Percentiles rank a stretch among this genome's conserved stretches.
These are phyloP conservation scores for Penicillium brasilianum DNA, from an alignment of 2,329 filamentous ascomycete species.

Conservation along the genomic window DNA sequence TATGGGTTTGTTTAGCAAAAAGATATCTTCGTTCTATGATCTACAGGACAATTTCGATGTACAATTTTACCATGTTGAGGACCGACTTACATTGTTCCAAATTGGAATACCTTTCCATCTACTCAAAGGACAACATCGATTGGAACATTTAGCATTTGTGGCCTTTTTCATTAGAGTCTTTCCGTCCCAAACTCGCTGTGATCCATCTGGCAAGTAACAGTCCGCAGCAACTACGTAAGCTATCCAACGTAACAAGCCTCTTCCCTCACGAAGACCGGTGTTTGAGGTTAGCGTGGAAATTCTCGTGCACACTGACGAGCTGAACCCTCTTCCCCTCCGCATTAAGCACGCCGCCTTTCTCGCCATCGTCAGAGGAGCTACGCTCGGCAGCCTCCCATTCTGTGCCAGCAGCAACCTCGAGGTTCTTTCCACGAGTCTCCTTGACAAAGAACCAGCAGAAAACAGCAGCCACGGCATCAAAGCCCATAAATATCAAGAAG, in stretches of 20 bases:
- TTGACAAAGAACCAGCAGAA: slow-evolving; percentile 62
- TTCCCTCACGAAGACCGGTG: slow-evolving; percentile 10
- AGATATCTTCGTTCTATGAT: slow-evolving; percentile 29
- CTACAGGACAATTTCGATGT: slow-evolving; percentile 26
- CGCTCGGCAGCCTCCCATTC: slow-evolving; percentile 28
- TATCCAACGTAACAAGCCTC: background rate
- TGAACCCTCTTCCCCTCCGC: slow-evolving; percentile 23
- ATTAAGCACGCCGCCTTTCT: slow-evolving; percentile 19
- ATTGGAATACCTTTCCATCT: background rate
- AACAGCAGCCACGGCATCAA: slow-evolving; percentile 49
- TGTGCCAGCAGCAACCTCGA: slow-evolving; percentile 44
- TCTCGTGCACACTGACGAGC: slow-evolving; percentile 25
- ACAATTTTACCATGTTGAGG: slow-evolving; percentile 19
- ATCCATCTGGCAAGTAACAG: background rate
- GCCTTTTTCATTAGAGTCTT: background rate
- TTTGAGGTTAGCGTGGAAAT: slow-evolving; percentile 25
- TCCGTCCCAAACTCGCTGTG: background rate
- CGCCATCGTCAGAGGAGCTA: slow-evolving; percentile 19
- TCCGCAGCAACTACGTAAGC: no score
- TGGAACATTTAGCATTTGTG: background rate
- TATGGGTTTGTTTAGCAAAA: slow-evolving; percentile 23
- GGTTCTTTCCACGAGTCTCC: slow-evolving; percentile 59
- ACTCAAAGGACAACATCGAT: background rate
- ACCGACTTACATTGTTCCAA: background rate
- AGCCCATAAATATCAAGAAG: slow-evolving; percentile 48